Evolutionary conservation across 2,329 filamentous ascomycete genomes (phyloP).

Genomic region (Anthostomella pinea): DNA sequence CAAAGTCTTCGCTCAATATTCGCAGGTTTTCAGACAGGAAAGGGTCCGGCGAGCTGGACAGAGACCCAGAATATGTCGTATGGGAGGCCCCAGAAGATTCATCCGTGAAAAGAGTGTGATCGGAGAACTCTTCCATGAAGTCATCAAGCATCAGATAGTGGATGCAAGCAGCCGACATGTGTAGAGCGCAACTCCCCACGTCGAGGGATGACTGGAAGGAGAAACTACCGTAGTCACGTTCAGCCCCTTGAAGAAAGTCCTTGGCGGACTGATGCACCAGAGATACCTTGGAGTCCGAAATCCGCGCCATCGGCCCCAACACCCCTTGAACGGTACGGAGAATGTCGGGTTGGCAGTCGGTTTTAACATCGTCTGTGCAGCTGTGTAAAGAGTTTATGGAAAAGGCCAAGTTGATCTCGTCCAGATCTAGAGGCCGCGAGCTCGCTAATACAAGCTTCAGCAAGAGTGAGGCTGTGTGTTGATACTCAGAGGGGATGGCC

Average conservation of each 20-base stretch:
- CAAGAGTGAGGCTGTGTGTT: slow-evolving; percentile 26
- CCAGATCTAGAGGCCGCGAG: slow-evolving; percentile 30
- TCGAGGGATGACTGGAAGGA: slow-evolving; percentile 8
- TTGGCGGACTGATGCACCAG: slow-evolving; percentile 37
- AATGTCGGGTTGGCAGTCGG: slow-evolving; percentile 29
- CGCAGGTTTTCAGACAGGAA: no score
- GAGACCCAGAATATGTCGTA: neutral
- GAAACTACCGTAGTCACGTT: neutral
- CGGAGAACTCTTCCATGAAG: slow-evolving; percentile 32
- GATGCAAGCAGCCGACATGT: slow-evolving; percentile 21
- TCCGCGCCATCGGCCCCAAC: slow-evolving; percentile 32
- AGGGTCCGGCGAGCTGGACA: neutral
- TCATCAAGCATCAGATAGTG: slow-evolving; percentile 33
- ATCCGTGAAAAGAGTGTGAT: slow-evolving; percentile 22
- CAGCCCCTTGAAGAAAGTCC: slow-evolving; percentile 30
- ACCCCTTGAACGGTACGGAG: slow-evolving; percentile 29
- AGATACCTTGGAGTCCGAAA: slow-evolving; percentile 30
- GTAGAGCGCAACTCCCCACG: slow-evolving; percentile 11
- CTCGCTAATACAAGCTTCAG: slow-evolving; percentile 34
- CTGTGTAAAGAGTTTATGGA: slow-evolving; percentile 25
- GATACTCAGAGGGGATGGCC: slow-evolving; percentile 24
- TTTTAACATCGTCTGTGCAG: slow-evolving; percentile 21
- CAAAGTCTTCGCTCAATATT: no score
- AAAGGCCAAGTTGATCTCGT: slow-evolving; percentile 35
- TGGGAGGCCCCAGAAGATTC: slow-evolving; percentile 1